Conservation (phyloP, 2,329 filamentous ascomycete species). For the Stachybotrys elegans region DNA sequence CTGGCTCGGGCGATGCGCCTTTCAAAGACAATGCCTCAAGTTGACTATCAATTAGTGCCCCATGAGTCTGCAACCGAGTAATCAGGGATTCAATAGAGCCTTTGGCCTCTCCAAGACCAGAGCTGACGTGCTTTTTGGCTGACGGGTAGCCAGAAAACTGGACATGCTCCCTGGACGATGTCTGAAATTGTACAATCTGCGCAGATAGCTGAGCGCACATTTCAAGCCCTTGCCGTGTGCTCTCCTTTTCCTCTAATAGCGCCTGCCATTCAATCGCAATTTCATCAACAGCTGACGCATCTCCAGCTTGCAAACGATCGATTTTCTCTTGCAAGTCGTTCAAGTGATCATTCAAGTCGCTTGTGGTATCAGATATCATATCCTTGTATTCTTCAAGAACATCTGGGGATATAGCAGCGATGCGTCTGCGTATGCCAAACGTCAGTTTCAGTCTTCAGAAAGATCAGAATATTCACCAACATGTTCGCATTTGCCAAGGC, state of each 20-base stretch:
- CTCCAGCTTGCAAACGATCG: conserved; percentile 1
- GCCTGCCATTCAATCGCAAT: conserved; percentile 10
- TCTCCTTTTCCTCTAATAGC: conserved; percentile 17
- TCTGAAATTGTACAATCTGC: conserved; percentile 13
- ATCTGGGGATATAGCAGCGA: conserved; percentile 6
- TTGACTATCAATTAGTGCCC: conserved; percentile 9
- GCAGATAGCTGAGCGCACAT: conserved; percentile 16
- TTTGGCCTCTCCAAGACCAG: conserved; percentile 10
- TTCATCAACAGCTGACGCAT: neutral
- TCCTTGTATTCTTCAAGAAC: conserved; percentile 9
- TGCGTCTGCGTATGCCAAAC: conserved; percentile 1
- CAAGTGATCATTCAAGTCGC: conserved; percentile 8
- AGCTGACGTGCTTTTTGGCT: conserved; percentile 13
- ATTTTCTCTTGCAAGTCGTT: conserved; percentile 5
- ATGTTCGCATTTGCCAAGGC: conserved; percentile 15
- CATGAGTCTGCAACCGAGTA: conserved; percentile 11
- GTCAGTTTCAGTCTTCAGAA: neutral
- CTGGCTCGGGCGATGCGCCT: conserved; percentile 8
- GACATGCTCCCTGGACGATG: conserved; percentile 9
- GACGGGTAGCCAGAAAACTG: conserved; percentile 12
- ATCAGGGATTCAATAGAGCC: conserved; percentile 12
- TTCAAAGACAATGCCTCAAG: conserved; percentile 10
- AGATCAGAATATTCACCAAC: conserved; percentile 7
- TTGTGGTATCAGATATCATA: conserved; percentile 5
- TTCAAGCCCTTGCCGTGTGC: conserved; percentile 14